Evolutionary conservation across 2,329 filamentous ascomycete genomes (phyloP).

Genomic region (Endothia cerciana): DNA sequence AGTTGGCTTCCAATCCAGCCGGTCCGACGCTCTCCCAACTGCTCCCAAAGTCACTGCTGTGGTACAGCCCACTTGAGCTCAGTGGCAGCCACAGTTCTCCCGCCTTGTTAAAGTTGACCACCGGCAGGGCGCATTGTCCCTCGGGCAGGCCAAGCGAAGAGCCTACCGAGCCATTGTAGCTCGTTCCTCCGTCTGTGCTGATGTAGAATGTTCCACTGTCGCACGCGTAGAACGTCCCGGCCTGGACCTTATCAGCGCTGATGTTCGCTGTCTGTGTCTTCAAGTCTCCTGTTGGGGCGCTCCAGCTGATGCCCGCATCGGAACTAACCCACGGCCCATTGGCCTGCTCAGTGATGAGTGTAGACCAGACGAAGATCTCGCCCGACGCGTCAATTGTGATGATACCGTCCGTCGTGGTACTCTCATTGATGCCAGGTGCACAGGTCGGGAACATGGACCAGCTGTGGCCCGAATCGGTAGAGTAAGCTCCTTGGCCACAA

Average conservation of each 20-base stretch:
- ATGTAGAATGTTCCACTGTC: constrained; percentile 17
- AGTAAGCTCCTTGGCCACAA: constrained; percentile 14
- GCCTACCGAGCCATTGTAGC: constrained; percentile 11
- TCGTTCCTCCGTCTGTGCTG: constrained; percentile 17
- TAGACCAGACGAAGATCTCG: constrained; percentile 18
- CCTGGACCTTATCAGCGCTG: constrained; percentile 8
- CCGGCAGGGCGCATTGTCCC: constrained; percentile 12
- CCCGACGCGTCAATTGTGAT: constrained; percentile 15
- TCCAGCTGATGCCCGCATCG: constrained; percentile 6
- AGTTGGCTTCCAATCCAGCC: constrained; percentile 6
- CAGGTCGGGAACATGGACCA: constrained; percentile 20
- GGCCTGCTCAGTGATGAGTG: neutral
- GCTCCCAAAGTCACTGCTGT: constrained; percentile 16
- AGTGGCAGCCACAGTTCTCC: constrained; percentile 19
- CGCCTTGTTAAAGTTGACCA: constrained; percentile 18
- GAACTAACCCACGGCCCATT: constrained; percentile 16
- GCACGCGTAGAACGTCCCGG: constrained; percentile 18
- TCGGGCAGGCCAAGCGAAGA: constrained; percentile 9
- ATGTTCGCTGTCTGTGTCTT: constrained; percentile 11
- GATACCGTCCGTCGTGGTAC: constrained; percentile 5
- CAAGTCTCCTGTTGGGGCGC: constrained; percentile 11
- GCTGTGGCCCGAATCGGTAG: constrained; percentile 12
- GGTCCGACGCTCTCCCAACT: constrained; percentile 11
- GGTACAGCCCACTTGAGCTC: constrained; percentile 12
- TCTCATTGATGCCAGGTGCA: constrained; percentile 13